Evolutionary conservation across 306 rosid genomes (phyloP), one percentile per base, ranked within the genome.

Genomic region (Pachyrhizus erosus): DNA sequence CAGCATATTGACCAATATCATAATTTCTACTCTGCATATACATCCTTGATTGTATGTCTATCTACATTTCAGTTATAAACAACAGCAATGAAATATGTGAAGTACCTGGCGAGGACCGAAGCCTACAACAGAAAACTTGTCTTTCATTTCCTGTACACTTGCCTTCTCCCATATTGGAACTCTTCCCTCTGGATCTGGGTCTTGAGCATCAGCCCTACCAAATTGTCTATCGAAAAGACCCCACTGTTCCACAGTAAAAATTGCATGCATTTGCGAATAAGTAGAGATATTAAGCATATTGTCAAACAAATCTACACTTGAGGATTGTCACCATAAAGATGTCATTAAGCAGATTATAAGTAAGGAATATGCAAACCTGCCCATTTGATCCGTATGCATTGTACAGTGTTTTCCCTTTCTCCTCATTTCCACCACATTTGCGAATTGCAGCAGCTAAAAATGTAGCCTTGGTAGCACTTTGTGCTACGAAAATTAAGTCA

Each of bases 91-190:
- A 64, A 80, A 39, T 37, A 27, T 7, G 67, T 14, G 27, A 80
- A 62, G 46, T 88, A 92, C 99, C 98, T 93, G 97, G 54, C 98
- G 96, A 71, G 99, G 99, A 54, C 99, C 99, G 31, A 93, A 78
- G 83, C 99, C 99, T 70, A 93, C 75, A n/a, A 96, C 90, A 57
- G 89, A 58, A 83, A 96, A 96, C 84, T 93, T 96, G 76, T 93
- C 93, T 83, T 96, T 93, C 91, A 93, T 91, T 88, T 92, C 97
- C 87, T 93, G 73, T 12, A 96, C 97, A 76, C 88, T 96, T 31
- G 92, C 96, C 69, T 89, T 93, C 79, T 81, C 92, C 99, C 99
- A 96, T 49, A 70, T 27, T 65, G 99, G 99, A 82, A 96, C 85
- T 86, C 98, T 92, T 37, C 97, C 97, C 76, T 93, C 98, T 69